phyloP scores from a whole-genome alignment of 2,329 filamentous ascomycete species.

The Diatrype stigma region DNA sequence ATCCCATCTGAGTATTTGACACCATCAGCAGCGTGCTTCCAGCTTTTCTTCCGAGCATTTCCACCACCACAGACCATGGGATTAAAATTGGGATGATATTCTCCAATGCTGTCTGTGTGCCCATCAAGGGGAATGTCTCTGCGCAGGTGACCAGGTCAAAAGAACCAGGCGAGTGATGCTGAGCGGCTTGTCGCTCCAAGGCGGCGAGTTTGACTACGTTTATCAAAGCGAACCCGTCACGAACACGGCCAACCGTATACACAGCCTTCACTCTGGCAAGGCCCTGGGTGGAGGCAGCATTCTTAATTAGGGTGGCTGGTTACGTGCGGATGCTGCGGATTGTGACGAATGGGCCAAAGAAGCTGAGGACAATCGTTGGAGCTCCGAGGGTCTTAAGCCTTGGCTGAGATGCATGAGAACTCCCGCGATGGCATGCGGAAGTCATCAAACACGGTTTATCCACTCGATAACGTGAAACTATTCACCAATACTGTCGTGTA shows the following conservation, averaged over 20 bases:
- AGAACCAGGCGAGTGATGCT: no score
- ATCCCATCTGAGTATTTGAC: no score
- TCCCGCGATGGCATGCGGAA: conserved; percentile 14
- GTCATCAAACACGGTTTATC: conserved; percentile 15
- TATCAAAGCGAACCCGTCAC: conserved; percentile 19
- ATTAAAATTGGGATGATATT: no score
- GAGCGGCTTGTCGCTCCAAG: conserved; percentile 16
- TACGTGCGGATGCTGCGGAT: conserved; percentile 20
- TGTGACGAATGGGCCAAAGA: conserved; percentile 21
- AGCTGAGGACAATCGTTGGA: conserved; percentile 13
- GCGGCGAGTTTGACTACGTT: conserved; percentile 19
- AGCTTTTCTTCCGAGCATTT: no score
- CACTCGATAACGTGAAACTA: conserved; percentile 14
- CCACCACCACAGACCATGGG: no score
- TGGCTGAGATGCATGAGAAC: conserved; percentile 33
- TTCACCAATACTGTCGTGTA: conserved; percentile 14
- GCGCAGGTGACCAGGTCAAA: no score
- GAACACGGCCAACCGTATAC: conserved; percentile 12
- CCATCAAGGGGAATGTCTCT: no score
- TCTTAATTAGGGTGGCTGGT: conserved; percentile 24
- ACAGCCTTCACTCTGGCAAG: conserved; percentile 16
- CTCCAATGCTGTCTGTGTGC: no score
- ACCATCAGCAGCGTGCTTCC: no score
- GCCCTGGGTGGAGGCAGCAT: conserved; percentile 22
- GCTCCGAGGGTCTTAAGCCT: conserved; percentile 39